A percentile compares a stretch with the other conserved stretches of the same genome.
phyloP scores from a whole-genome alignment of 306 rosid species.

The Corylus avellana region DNA sequence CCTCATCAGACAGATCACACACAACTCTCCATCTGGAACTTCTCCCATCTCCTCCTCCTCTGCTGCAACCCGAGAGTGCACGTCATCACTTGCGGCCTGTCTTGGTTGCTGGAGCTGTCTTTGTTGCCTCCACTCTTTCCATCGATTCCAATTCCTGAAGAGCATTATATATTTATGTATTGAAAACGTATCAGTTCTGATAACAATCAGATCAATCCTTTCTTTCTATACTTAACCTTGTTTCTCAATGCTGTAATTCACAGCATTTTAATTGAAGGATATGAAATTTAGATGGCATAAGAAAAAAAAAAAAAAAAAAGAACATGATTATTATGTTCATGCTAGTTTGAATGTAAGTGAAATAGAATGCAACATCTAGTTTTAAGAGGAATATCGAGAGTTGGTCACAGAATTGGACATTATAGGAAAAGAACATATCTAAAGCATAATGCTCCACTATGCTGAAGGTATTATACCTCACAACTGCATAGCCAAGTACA shows the following conservation, averaged over 20 bases:
- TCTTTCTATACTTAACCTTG: neutral
- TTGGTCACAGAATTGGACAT: neutral
- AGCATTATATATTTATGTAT: slow-evolving; percentile 9
- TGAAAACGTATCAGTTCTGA: slow-evolving; percentile 12
- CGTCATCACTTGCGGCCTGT: slow-evolving; percentile 26
- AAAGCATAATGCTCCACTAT: neutral
- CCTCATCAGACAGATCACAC: slow-evolving; percentile 79
- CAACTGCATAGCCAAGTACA: slow-evolving; percentile 70
- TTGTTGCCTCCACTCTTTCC: slow-evolving; percentile 67
- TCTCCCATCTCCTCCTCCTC: slow-evolving; percentile 67
- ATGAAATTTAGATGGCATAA: neutral
- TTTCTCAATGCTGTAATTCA: neutral
- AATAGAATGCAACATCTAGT: neutral
- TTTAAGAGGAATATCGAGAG: neutral
- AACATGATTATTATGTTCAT: neutral
- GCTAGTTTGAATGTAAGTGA: neutral
- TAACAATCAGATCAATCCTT: neutral
- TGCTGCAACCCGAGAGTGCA: slow-evolving; percentile 29
- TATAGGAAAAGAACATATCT: neutral
- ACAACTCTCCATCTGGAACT: slow-evolving; percentile 74
- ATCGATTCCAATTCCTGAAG: slow-evolving; percentile 86
- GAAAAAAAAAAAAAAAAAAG: neutral
- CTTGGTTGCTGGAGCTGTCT: slow-evolving; percentile 53
- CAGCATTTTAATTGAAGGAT: neutral
- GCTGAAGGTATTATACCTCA: slow-evolving; percentile 47